phyloP scores from a whole-genome alignment of 2,329 filamentous ascomycete genomes.

The Fusarium mexicanum region DNA sequence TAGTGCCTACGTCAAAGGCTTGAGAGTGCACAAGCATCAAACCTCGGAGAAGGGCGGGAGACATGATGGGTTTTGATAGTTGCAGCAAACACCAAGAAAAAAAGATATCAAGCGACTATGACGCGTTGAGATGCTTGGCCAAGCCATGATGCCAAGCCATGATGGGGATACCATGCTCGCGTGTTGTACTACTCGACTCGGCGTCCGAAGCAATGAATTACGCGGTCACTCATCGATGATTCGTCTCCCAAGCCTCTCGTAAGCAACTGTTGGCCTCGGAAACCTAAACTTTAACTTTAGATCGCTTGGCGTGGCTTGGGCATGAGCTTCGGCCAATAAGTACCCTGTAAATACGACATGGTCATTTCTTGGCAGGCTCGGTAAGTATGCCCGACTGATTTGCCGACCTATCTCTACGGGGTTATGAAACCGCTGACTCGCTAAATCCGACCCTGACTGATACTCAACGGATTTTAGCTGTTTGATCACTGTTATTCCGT shows the following conservation, averaged over 20 bases:
- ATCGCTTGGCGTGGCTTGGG: slow-evolving; percentile 12
- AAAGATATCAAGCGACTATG: slow-evolving; percentile 2
- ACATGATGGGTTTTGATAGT: background rate
- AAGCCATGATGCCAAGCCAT: slow-evolving; percentile 1
- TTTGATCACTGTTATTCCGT: slow-evolving; percentile 2
- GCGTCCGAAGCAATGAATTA: slow-evolving; percentile 16
- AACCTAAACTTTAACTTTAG: slow-evolving; percentile 22
- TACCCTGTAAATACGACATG: background rate
- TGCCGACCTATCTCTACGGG: background rate
- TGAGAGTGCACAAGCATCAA: background rate
- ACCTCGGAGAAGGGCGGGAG: background rate
- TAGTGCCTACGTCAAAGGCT: background rate
- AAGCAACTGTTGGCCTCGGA: background rate
- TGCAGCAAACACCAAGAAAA: background rate
- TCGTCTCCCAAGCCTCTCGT: background rate
- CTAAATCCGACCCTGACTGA: slow-evolving; percentile 15
- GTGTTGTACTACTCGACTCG: background rate
- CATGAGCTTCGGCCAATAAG: background rate
- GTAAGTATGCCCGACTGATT: background rate
- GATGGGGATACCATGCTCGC: background rate
- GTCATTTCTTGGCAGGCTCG: slow-evolving; percentile 5
- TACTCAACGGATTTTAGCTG: background rate
- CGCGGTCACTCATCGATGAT: slow-evolving; percentile 10
- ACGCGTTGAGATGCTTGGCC: slow-evolving; percentile 20
- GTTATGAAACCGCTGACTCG: slow-evolving; percentile 1